phyloP scores from a whole-genome alignment of 2,329 filamentous ascomycete genomes.

The Boeremia exigua region DNA sequence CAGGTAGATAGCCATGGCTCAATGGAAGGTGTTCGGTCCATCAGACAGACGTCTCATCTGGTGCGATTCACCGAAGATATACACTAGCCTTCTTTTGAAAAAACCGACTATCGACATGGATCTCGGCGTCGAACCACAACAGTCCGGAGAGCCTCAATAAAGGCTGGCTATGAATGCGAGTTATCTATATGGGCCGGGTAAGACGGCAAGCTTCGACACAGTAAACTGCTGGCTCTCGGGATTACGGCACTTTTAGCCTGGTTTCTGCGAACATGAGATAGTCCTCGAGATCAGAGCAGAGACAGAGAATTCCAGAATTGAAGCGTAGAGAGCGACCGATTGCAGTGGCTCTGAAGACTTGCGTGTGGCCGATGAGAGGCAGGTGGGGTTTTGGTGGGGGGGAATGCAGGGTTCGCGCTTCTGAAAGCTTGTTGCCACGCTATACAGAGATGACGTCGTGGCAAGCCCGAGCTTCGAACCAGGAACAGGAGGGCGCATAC shows the following conservation, averaged over 20 bases:
- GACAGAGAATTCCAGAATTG: neutral
- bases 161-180: neutral
- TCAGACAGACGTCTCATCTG: too few species aligned
- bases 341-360: neutral
- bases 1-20: too few species aligned
- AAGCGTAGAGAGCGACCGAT: neutral
- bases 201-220: conserved; percentile 10
- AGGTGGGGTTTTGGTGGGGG: conserved; percentile 6
- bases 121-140: too few species aligned
- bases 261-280: neutral
- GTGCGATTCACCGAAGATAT: too few species aligned
- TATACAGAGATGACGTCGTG: conserved; percentile 21
- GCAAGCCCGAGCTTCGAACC: conserved; percentile 12
- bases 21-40: too few species aligned
- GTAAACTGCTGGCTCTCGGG: conserved; percentile 5
- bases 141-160: too few species aligned
- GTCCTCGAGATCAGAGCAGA: neutral
- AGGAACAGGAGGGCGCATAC: conserved; percentile 14
- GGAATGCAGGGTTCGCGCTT: conserved; percentile 18
- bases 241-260: neutral
- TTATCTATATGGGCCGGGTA: conserved; percentile 2
- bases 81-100: too few species aligned
- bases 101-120: too few species aligned
- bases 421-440: conserved; percentile 18
- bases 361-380: neutral